Evolutionary conservation across 257 asterid species (phyloP).

Genomic region (Marsdenia floribunda): DNA sequence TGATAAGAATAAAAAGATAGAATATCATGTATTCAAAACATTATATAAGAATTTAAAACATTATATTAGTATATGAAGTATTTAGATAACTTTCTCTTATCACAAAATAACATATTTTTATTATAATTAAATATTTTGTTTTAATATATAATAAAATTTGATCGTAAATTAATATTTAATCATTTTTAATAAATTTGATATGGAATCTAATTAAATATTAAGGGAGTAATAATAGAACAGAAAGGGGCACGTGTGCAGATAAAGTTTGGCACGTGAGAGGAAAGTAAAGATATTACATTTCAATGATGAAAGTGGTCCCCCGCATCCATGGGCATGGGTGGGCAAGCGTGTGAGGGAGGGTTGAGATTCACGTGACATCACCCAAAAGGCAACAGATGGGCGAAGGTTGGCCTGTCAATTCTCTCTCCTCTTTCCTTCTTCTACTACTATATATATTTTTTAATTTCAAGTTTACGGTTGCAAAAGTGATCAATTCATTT

Average conservation of each 20-base stretch:
- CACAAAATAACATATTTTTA: too few species aligned
- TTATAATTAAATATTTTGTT: too few species aligned
- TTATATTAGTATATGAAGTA: too few species aligned
- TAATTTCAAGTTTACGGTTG: constrained; percentile 10
- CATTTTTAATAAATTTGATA: too few species aligned
- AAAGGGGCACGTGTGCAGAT: constrained; percentile 20
- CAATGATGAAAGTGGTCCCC: constrained; percentile 27
- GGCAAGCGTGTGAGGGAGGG: constrained; percentile 47
- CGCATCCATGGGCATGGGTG: neutral
- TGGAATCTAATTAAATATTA: too few species aligned
- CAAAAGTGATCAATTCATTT: neutral
- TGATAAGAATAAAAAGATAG: too few species aligned
- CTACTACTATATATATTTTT: constrained; percentile 7
- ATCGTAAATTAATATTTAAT: too few species aligned
- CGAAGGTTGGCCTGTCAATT: constrained; percentile 54
- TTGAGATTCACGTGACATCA: constrained; percentile 76
- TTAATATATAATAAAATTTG: too few species aligned
- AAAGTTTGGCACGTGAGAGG: constrained; percentile 39
- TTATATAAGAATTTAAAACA: too few species aligned
- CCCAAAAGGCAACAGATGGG: constrained; percentile 39
- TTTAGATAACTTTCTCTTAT: too few species aligned
- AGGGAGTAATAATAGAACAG: neutral
- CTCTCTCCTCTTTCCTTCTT: neutral
- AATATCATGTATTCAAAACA: too few species aligned
- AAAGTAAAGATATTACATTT: constrained; percentile 13